Conservation (phyloP, 2,329 filamentous ascomycete genomes). For the Cercospora citrullina region DNA sequence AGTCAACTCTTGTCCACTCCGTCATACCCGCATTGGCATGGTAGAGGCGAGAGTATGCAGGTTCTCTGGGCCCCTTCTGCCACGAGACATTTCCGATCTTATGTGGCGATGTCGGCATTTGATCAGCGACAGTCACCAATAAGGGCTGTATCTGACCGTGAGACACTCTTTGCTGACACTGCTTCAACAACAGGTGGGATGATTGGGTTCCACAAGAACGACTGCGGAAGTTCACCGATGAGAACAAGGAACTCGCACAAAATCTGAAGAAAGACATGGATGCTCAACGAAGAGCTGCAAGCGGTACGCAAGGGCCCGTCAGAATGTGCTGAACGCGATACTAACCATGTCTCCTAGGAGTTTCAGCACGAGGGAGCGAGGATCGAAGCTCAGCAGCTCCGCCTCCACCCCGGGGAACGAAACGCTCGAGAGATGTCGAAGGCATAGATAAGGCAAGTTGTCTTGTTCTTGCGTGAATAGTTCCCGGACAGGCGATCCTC, state of each 20-base stretch:
- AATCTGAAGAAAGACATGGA: conserved; percentile 71
- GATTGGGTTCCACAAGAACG: conserved; percentile 96
- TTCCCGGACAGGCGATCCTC: not conserved
- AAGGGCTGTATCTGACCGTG: not conserved
- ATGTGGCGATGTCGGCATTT: not conserved
- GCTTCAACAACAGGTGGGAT: conserved; percentile 69
- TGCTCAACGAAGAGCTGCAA: conserved; percentile 53
- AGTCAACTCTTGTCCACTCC: not conserved
- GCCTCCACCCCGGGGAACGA: conserved; percentile 62
- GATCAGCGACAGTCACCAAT: not conserved
- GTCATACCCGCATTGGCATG: not conserved
- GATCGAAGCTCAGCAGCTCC: conserved; percentile 67
- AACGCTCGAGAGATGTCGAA: conserved; percentile 76
- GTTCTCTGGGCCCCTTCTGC: not conserved
- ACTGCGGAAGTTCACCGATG: conserved; percentile 88
- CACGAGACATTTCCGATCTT: not conserved
- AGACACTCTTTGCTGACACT: conserved; percentile 10
- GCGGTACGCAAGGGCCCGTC: conserved; percentile 35
- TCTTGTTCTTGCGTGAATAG: not conserved
- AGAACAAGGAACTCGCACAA: conserved; percentile 85
- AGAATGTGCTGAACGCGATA: not conserved
- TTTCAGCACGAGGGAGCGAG: conserved; percentile 72
- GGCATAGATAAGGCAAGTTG: conserved; percentile 67
- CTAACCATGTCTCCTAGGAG: conserved; percentile 29
- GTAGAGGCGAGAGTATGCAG: not conserved